These are phyloP conservation scores for Penicillium concentricum DNA, from an alignment of 2,329 filamentous ascomycete genomes.

Conservation along the genomic window DNA sequence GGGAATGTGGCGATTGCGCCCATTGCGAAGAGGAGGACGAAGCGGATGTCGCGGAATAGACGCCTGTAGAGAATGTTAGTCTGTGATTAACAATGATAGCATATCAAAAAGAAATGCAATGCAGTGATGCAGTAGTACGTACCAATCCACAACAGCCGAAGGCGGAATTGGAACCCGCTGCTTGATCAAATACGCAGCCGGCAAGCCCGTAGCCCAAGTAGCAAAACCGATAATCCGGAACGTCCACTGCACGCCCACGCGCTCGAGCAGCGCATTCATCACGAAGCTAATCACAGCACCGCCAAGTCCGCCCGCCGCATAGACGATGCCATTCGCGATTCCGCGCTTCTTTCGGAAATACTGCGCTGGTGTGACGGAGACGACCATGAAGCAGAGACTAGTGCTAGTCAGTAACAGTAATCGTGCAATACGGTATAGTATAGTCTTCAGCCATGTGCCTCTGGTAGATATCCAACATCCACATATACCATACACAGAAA, in stretches of 20 bases:
- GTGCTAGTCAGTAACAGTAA: not conserved
- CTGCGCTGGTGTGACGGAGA: slow-evolving; percentile 52
- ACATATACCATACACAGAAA: not conserved
- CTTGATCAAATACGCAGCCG: slow-evolving; percentile 54
- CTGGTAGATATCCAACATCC: not conserved
- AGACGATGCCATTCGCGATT: slow-evolving; percentile 52
- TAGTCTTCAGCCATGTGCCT: not conserved
- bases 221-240: slow-evolving; percentile 48
- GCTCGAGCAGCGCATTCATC: slow-evolving; percentile 45
- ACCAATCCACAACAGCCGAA: slow-evolving; percentile 53
- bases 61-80: slow-evolving; percentile 31
- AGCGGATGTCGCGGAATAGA: slow-evolving; percentile 54
- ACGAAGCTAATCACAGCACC: slow-evolving; percentile 54
- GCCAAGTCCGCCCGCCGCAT: slow-evolving; percentile 52
- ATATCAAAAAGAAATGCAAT: not conserved
- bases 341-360: slow-evolving; percentile 57
- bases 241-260: slow-evolving; percentile 43
- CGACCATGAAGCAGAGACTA: slow-evolving; percentile 45
- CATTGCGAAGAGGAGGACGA: slow-evolving; percentile 54
- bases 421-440: not conserved
- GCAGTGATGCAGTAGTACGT: slow-evolving; percentile 1
- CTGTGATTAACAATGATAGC: not conserved
- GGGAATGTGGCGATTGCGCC: slow-evolving; percentile 60
- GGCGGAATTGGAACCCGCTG: slow-evolving; percentile 36
- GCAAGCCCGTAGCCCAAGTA: slow-evolving; percentile 55